Evolutionary conservation across 2,329 filamentous ascomycete genomes (phyloP).

Genomic region (Dothistroma pini): DNA sequence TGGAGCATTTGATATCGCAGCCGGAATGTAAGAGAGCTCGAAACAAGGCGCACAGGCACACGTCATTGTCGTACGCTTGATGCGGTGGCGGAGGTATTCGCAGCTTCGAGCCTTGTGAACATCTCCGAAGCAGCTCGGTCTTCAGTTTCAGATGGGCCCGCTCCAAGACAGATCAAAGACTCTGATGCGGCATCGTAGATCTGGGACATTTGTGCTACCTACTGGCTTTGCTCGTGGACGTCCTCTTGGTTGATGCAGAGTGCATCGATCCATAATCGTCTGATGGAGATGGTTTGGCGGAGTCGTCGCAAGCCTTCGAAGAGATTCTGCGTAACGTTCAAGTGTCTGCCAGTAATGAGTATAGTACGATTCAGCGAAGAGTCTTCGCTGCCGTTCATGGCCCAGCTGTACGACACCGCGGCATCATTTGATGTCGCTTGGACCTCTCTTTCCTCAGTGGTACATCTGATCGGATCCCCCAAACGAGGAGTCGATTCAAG

Average conservation of each 20-base stretch:
- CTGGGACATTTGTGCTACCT: neutral
- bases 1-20: too few species aligned
- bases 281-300: neutral
- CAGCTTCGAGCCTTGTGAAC: too few species aligned
- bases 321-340: conserved; percentile 4
- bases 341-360: neutral
- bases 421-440: neutral
- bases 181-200: too few species aligned
- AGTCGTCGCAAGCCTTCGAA: conserved; percentile 5
- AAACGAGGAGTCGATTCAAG: neutral
- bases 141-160: too few species aligned
- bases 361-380: neutral
- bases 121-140: too few species aligned
- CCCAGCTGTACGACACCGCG: conserved; percentile 13
- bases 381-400: conserved; percentile 3
- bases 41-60: too few species aligned
- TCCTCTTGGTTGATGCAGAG: neutral
- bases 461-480: neutral
- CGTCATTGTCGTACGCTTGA: too few species aligned
- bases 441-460: neutral
- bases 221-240: neutral
- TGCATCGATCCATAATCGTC: conserved; percentile 2
- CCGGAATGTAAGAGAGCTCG: too few species aligned
- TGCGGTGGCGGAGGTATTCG: too few species aligned
- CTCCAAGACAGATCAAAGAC: too few species aligned